Base-by-base conservation (phyloP, 768 basidiomycete genomes). In the Rhizopogon rudus region DNA sequence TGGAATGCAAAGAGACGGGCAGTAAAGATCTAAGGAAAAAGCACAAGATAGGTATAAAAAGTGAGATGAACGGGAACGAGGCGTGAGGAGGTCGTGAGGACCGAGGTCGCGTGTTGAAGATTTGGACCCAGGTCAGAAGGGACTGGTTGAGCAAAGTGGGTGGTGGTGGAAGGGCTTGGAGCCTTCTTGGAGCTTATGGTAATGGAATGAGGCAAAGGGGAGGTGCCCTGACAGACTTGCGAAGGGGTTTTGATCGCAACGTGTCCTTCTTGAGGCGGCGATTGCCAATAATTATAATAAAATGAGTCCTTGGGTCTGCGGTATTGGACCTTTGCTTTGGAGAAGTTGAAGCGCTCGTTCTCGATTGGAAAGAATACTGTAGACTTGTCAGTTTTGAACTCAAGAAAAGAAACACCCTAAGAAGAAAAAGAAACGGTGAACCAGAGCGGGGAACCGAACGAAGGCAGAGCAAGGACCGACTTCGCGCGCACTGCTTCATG, bases 171-270 rank as follows among this genome's bases (percentile, higher is more conserved):
- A 25, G 66, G 73, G 73, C 70, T 70, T 69, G 62, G 64, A 44
- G 58, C 51, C 61, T 66, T 66, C 65, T 63, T 60, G 65, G 60
- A 57, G 51, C 57, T 70, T 63, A 66, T 63, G 58, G 67, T 62
- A 67, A 68, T 70, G 78, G 76, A 77, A 77, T 72, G 80, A 82
- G 80, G 79, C 76, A 78, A 74, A 78, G 76, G 79, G 75, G 65
- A 81, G 81, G 81, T 37, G 48, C 48, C 79, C 73, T 75, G 63
- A 66, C 68, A 67, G 60, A 49, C 66, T 61, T 67, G 71, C 66
- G 63, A 77, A 78, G 80, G 76, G 73, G 73, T 37, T 86, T 84
- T 86, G 84, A 86, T 87, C 76, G 75, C 84, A 87, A 87, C 85
- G 86, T 88, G 86, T 81, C 84, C 80, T 74, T 74, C 71, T 77